Base-by-base conservation (phyloP, 1,284 basidiomycete genomes). In the Pholiota adiposa region DNA sequence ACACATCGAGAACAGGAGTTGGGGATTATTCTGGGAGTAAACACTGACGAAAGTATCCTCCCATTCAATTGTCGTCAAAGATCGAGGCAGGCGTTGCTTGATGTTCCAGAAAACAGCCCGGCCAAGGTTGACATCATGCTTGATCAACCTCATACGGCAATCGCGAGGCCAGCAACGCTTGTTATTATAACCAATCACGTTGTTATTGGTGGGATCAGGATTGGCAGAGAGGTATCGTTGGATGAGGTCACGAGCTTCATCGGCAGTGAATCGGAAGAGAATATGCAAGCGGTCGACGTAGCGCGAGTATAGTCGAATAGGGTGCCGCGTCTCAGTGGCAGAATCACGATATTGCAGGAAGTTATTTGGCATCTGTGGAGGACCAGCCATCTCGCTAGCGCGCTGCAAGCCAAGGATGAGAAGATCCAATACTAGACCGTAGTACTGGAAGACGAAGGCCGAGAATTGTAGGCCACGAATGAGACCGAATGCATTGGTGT, bases 41-140 rank as follows among this genome's bases (percentile, higher is more conserved):
- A 99, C 97, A 64, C 93, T 96, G 63, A 94, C 93, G 71, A 96
- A 96, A 0, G 94, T 95, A 73, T 97, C 94, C 66, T 98, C 96
- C 97, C 97, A 99, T 73, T 98, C 97, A 72, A 99, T 98, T 0
- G 97, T 98, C 1, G 97, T 99, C 63, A 99, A 80, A 29, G 96
- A 98, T 60, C 97, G 84, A 0, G 97, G 97, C 44, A 99, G 76
- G 67, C 94, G 94, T 77, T 98, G 97, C 81, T 98, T 98, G 74
- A 99, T 94, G 69, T 98, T 98, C 97, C 97, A 99, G 78, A 98
- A 98, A 11, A 98, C 97, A 5, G 97, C 97, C 65, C 97, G 88
- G 31, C 97, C 97, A 33, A 99, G 83, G 75, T 99, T 99, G 76
- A 99, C 97, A 72, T 99, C 97, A 77, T 99, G 97, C 80, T 99